These are phyloP conservation scores for Coniochaeta hoffmannii DNA, from an alignment of 2,329 filamentous ascomycete genomes.

Conservation along the genomic window DNA sequence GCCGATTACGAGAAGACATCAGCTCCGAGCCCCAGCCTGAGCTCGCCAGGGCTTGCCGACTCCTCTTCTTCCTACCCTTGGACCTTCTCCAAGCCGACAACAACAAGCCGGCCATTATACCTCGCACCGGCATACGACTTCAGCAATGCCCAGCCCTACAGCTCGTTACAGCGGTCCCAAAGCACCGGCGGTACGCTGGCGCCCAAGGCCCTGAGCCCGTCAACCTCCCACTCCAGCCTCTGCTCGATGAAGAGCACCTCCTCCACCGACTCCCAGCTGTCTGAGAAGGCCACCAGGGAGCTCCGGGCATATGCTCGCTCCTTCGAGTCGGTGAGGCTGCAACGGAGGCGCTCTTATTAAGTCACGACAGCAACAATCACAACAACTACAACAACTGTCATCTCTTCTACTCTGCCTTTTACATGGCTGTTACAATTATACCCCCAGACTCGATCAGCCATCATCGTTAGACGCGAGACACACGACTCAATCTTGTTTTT, in stretches of 20 bases:
- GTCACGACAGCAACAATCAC: slow-evolving; percentile 5
- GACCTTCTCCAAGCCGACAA: slow-evolving; percentile 26
- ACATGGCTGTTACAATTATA: background rate
- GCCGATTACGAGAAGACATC: slow-evolving; percentile 73
- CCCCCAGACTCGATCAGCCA: background rate
- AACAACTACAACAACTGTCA: background rate
- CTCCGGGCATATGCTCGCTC: slow-evolving; percentile 80
- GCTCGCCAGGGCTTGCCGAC: slow-evolving; percentile 43
- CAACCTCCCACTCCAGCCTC: slow-evolving; percentile 77
- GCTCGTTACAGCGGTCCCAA: slow-evolving; percentile 30
- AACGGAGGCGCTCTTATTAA: slow-evolving; percentile 51
- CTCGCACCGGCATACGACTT: slow-evolving; percentile 73
- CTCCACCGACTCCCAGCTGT: slow-evolving; percentile 54
- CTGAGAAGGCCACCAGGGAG: slow-evolving; percentile 70
- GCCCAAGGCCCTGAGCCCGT: slow-evolving; percentile 47
- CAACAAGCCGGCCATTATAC: slow-evolving; percentile 46
- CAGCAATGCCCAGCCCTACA: slow-evolving; percentile 52
- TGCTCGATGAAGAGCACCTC: slow-evolving; percentile 65
- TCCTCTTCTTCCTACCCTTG: slow-evolving; percentile 40
- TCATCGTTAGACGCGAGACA: background rate
- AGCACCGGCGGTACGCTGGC: slow-evolving; percentile 28
- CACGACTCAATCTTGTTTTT: slow-evolving; percentile 1
- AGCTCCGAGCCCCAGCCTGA: slow-evolving; percentile 48
- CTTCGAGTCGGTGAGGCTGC: slow-evolving; percentile 71
- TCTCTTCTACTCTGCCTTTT: background rate